A percentile compares a stretch with the other conserved stretches of the same genome.
These are phyloP conservation scores for Ophiognomonia clavigignenti-juglandacearum DNA, from an alignment of 2,329 filamentous ascomycete genomes.

Conservation along the genomic window DNA sequence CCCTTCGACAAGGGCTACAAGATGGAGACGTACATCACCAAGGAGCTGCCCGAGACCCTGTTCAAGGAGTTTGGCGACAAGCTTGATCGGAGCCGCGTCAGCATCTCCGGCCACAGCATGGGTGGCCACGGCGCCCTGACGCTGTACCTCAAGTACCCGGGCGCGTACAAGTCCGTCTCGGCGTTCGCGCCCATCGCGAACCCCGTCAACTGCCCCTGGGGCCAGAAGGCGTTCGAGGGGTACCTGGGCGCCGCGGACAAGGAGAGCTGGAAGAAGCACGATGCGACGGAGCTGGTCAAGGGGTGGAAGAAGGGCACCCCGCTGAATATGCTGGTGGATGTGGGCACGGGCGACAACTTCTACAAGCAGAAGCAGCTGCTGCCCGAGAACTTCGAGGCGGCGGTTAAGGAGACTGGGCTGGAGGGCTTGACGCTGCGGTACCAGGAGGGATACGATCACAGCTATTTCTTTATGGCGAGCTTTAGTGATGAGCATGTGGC, in stretches of 20 bases:
- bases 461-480: slow-evolving; percentile 91
- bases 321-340: slow-evolving; percentile 80
- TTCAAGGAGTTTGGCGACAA: slow-evolving; percentile 63
- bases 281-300: slow-evolving; percentile 85
- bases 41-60: slow-evolving; percentile 76
- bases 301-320: slow-evolving; percentile 59
- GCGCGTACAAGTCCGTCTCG: slow-evolving; percentile 80
- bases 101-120: slow-evolving; percentile 94
- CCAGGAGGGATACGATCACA: slow-evolving; percentile 92
- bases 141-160: slow-evolving; percentile 86
- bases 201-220: slow-evolving; percentile 83
- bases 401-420: slow-evolving; percentile 70
- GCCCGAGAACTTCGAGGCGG: slow-evolving; percentile 85
- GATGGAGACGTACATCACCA: slow-evolving; percentile 92
- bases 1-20: slow-evolving; percentile 78
- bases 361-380: slow-evolving; percentile 91
- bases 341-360: slow-evolving; percentile 92
- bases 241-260: slow-evolving; percentile 73
- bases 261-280: slow-evolving; percentile 79
- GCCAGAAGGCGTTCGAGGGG: slow-evolving; percentile 87
- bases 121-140: slow-evolving; percentile 94
- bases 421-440: slow-evolving; percentile 73
- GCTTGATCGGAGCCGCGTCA: slow-evolving; percentile 67
- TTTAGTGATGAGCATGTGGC: slow-evolving; percentile 89
- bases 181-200: slow-evolving; percentile 91